Evolutionary conservation across 306 rosid species (phyloP), one percentile per base, ranked within the genome.

Genomic region (Vachellia collinsii): DNA sequence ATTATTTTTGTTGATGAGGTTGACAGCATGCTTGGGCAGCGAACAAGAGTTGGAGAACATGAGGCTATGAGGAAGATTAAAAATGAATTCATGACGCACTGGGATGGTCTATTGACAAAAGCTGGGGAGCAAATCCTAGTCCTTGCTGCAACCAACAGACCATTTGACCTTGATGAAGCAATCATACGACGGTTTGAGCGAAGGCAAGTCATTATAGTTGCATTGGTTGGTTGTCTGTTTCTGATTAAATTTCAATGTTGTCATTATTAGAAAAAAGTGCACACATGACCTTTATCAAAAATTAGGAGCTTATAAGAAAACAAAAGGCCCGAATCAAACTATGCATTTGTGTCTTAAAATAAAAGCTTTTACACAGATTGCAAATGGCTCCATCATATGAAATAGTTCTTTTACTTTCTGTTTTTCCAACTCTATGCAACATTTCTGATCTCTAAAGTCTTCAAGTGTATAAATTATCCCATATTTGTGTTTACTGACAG

Each of bases 91-190:
- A 93, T 91, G 96, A 70, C 88, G 37, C 96, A 91, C 53, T 91
- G 94, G 97, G 97, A 93, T 87, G 97, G 96, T 6, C 89, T 93
- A 42, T 84, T 93, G 83, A 82, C 96, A 13, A 83, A 85, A 77
- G 62, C 92, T 4, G 88, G 88, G 7, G 90, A 88, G 74, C 88
- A 70, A 11, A 84, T 91, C 82, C 88, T 88, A 74, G 97, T 91
- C 81, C 97, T 93, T 37, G 97, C 91, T 41, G 97, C 97, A 19
- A 93, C 97, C 77, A 93, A 93, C 82, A 88, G 95, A 82, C 97
- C 97, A 71, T 91, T 93, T 84, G 94, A 88, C 83, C 96, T 93
- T 70, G 97, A 93, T 88, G 97, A 93, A 83, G 97, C 97, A 53
- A 87, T 93, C 82, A 91, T 92, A 67, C 84, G 97, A 82, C 91